phyloP scores from a whole-genome alignment of 495 filamentous ascomycete genomes.

The Podospora pseudocomata region DNA sequence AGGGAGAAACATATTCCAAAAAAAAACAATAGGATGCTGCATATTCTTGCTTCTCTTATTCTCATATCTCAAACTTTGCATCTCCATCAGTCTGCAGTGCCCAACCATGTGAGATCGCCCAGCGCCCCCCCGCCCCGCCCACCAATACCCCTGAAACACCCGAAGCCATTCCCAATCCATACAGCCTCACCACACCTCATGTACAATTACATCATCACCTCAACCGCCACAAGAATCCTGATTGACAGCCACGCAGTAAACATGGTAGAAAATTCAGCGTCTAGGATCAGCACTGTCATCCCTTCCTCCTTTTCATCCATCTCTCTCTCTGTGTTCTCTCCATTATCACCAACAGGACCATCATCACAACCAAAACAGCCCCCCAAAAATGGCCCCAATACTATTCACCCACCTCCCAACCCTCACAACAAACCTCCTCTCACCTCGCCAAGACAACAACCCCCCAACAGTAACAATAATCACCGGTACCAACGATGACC shows the following conservation, averaged over 20 bases:
- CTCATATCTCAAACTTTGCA: not conserved
- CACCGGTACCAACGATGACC: conserved; percentile 12
- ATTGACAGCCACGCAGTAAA: not conserved
- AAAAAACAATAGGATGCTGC: too few species aligned
- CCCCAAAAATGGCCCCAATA: conserved; percentile 9
- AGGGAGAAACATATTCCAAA: too few species aligned
- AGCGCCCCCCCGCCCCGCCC: not conserved
- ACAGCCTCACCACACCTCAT: conserved; percentile 9
- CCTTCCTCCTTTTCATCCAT: not conserved
- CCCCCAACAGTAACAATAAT: conserved; percentile 20
- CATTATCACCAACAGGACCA: not conserved
- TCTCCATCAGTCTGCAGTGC: not conserved
- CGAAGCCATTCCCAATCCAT: not conserved
- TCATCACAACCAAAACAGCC: not conserved
- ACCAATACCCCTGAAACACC: not conserved
- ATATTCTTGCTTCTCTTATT: too few species aligned
- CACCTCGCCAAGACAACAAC: conserved; percentile 12
- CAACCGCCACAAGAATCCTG: not conserved
- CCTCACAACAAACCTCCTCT: conserved; percentile 6
- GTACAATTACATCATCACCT: conserved; percentile 27
- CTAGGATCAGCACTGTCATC: not conserved
- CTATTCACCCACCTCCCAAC: conserved; percentile 2
- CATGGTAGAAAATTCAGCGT: not conserved
- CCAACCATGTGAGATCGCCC: not conserved
- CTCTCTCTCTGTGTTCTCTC: not conserved